These are phyloP conservation scores for Suillus alpinus DNA, from an alignment of 768 basidiomycete genomes.

Conservation along the genomic window DNA sequence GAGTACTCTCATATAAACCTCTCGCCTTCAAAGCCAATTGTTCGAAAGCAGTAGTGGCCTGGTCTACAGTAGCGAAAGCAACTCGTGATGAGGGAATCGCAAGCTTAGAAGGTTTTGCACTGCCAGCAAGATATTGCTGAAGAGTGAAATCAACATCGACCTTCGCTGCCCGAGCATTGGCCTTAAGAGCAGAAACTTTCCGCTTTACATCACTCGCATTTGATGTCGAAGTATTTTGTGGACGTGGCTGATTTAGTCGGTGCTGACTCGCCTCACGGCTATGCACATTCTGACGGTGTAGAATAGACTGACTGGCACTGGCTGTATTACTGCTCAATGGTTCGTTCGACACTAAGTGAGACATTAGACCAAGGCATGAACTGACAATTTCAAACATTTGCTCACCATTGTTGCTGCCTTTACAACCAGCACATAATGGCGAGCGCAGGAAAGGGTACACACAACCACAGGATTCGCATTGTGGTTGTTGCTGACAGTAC, in stretches of 20 bases:
- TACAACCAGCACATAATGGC: neutral
- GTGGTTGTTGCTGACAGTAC: neutral
- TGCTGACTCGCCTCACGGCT: neutral
- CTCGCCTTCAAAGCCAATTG: neutral
- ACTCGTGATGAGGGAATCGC: neutral
- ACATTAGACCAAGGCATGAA: neutral
- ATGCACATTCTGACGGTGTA: neutral
- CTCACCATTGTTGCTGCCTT: neutral
- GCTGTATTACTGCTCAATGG: neutral
- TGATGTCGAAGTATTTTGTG: neutral
- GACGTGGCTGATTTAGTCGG: neutral
- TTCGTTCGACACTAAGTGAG: neutral
- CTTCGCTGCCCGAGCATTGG: neutral
- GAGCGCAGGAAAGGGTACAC: neutral
- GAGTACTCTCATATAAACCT: neutral
- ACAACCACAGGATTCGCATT: neutral
- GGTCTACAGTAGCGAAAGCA: neutral
- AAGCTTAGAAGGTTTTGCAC: neutral
- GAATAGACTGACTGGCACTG: neutral
- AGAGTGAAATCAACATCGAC: constrained; percentile 3
- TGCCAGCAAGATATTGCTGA: neutral
- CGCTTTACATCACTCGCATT: neutral
- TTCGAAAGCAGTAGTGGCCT: neutral
- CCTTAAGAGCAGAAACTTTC: constrained; percentile 2
- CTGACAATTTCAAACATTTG: neutral